phyloP scores from a whole-genome alignment of 495 filamentous ascomycete genomes.

The Lasiosphaeriaceae sp. region DNA sequence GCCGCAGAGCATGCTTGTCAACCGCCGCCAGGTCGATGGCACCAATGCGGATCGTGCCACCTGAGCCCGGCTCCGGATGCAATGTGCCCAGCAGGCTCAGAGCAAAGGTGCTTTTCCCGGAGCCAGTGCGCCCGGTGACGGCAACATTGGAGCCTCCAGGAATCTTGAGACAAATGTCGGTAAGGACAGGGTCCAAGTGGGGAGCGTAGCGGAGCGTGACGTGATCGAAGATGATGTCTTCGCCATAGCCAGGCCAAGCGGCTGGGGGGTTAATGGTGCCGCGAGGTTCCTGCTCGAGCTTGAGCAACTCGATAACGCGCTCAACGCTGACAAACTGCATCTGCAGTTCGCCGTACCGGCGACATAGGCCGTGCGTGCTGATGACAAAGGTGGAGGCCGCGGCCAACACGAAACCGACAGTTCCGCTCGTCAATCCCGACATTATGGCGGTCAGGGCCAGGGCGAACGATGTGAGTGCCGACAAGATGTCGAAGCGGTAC shows the following conservation, averaged over 20 bases:
- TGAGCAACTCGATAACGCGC: conserved; percentile 70
- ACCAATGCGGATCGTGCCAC: conserved; percentile 53
- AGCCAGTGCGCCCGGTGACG: conserved; percentile 60
- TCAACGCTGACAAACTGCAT: conserved; percentile 90
- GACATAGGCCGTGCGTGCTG: conserved; percentile 69
- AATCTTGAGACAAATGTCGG: conserved; percentile 61
- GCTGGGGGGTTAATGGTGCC: conserved; percentile 65
- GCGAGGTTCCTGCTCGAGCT: conserved; percentile 66
- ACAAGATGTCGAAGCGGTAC: conserved; percentile 70
- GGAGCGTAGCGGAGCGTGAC: conserved; percentile 76
- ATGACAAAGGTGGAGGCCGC: conserved; percentile 60
- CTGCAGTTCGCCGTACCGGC: conserved; percentile 73
- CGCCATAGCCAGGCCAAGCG: conserved; percentile 66
- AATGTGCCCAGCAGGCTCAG: conserved; percentile 53
- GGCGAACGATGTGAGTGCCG: conserved; percentile 64
- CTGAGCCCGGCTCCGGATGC: conserved; percentile 42
- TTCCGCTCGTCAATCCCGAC: conserved; percentile 63
- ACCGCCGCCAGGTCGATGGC: conserved; percentile 47
- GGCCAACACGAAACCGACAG: conserved; percentile 72
- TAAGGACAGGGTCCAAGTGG: conserved; percentile 64
- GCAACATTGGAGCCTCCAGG: conserved; percentile 69
- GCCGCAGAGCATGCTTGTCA: conserved; percentile 51
- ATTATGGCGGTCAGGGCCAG: conserved; percentile 68
- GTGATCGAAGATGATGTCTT: conserved; percentile 69
- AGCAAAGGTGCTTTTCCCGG: conserved; percentile 59